phyloP scores from a whole-genome alignment of 306 rosid genomes.

The Vigna radiata region DNA sequence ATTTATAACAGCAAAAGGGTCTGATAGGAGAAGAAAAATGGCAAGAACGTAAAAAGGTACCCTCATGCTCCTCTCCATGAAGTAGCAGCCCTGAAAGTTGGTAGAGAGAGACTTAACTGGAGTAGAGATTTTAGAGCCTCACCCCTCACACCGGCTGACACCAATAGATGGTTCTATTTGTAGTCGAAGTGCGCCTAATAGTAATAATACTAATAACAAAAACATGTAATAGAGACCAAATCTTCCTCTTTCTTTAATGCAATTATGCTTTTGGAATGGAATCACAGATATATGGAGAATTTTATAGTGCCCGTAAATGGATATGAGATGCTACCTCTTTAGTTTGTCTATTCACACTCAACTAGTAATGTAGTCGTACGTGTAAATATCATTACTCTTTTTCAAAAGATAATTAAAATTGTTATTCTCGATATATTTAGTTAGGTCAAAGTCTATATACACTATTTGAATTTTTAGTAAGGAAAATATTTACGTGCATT shows the following conservation, averaged over 20 bases:
- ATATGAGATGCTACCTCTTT: neutral
- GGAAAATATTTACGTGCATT: neutral
- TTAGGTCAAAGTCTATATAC: neutral
- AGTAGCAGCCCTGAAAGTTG: neutral
- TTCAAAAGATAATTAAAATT: too few species aligned
- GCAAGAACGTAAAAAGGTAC: conserved; percentile 44
- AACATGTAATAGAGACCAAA: neutral
- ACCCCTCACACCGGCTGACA: neutral
- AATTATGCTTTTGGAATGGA: conserved; percentile 50
- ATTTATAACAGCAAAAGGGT: conserved; percentile 43
- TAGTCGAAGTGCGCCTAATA: conserved; percentile 5
- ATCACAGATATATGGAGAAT: conserved; percentile 46
- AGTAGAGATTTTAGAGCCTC: conserved; percentile 11
- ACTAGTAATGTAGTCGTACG: conserved; percentile 10
- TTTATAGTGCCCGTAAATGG: conserved; percentile 66
- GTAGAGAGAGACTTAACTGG: neutral
- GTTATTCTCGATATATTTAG: neutral
- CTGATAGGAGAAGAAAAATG: conserved; percentile 46
- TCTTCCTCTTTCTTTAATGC: conserved; percentile 43
- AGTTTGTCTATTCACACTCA: conserved; percentile 23
- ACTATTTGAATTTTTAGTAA: neutral
- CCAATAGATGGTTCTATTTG: neutral
- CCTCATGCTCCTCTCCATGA: conserved; percentile 52
- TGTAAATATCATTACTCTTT: conserved; percentile 7
- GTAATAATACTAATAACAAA: neutral